Evolutionary conservation across 331 rosid genomes (phyloP).

Genomic region (Acacia pycnantha): DNA sequence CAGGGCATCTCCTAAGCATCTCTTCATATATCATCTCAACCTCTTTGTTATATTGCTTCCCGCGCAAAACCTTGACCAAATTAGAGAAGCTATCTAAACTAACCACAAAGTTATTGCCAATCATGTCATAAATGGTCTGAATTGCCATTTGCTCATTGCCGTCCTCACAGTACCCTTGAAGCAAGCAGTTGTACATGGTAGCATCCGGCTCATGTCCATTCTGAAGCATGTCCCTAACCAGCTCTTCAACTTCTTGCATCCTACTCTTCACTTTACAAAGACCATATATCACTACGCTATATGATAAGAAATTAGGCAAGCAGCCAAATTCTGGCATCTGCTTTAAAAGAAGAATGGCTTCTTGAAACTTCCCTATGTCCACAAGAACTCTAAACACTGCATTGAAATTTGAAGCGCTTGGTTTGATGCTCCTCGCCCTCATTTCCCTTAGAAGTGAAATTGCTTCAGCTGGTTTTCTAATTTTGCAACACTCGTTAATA

Average conservation of each 20-base stretch:
- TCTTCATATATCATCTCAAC: slow-evolving; percentile 37
- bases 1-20: slow-evolving; percentile 32
- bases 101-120: slow-evolving; percentile 33
- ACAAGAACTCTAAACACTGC: slow-evolving; percentile 43
- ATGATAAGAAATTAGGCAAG: slow-evolving; percentile 51
- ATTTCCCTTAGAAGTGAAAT: slow-evolving; percentile 48
- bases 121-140: slow-evolving; percentile 31
- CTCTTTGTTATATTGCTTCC: slow-evolving; percentile 32
- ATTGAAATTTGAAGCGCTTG: slow-evolving; percentile 47
- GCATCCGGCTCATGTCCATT: slow-evolving; percentile 42
- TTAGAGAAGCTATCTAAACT: slow-evolving; percentile 39
- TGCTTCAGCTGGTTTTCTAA: slow-evolving; percentile 40
- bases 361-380: slow-evolving; percentile 36
- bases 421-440: slow-evolving; percentile 40
- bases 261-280: slow-evolving; percentile 44
- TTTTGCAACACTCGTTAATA: slow-evolving; percentile 47
- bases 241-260: slow-evolving; percentile 44
- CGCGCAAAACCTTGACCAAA: slow-evolving; percentile 32
- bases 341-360: slow-evolving; percentile 46
- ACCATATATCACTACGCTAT: slow-evolving; percentile 35
- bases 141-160: slow-evolving; percentile 40
- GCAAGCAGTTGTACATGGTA: slow-evolving; percentile 36
- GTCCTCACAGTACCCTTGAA: slow-evolving; percentile 42
- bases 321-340: slow-evolving; percentile 52
- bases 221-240: slow-evolving; percentile 46